phyloP scores from a whole-genome alignment of 805 yeast species.

The Tetrapisispora arboricola region DNA sequence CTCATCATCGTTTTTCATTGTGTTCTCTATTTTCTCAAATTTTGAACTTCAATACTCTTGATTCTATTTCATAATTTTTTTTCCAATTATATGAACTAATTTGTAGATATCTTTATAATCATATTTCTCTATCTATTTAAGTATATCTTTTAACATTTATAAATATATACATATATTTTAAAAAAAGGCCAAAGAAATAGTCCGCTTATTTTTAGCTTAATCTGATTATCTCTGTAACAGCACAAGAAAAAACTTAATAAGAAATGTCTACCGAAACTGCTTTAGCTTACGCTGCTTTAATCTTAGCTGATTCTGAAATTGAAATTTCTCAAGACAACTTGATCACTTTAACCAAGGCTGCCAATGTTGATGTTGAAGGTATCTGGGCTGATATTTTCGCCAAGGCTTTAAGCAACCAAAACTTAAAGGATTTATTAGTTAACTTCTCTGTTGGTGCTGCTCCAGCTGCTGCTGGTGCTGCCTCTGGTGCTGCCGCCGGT shows the following conservation, averaged over 20 bases:
- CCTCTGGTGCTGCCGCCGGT: conserved; percentile 37
- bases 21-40: too few species aligned
- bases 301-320: conserved; percentile 93
- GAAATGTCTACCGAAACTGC: conserved; percentile 64
- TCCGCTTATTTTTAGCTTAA: conserved; percentile 10
- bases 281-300: conserved; percentile 96
- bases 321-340: conserved; percentile 83
- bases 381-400: conserved; percentile 79
- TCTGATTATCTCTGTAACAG: conserved; percentile 7
- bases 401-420: conserved; percentile 72
- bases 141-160: not conserved
- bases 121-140: too few species aligned
- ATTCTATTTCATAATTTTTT: too few species aligned
- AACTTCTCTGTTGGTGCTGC: conserved; percentile 46
- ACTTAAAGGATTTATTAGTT: conserved; percentile 58
- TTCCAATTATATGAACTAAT: too few species aligned
- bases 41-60: too few species aligned
- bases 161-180: not conserved
- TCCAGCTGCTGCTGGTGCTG: conserved; percentile 32
- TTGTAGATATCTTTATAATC: too few species aligned
- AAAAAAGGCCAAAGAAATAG: conserved; percentile 7
- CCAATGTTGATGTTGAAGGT: conserved; percentile 53
- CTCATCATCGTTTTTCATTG: too few species aligned
- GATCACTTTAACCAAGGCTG: conserved; percentile 60
- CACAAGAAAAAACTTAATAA: conserved; percentile 7